These are phyloP conservation scores for Aspergillus terreus DNA, from an alignment of 2,329 filamentous ascomycete species.

Conservation along the genomic window DNA sequence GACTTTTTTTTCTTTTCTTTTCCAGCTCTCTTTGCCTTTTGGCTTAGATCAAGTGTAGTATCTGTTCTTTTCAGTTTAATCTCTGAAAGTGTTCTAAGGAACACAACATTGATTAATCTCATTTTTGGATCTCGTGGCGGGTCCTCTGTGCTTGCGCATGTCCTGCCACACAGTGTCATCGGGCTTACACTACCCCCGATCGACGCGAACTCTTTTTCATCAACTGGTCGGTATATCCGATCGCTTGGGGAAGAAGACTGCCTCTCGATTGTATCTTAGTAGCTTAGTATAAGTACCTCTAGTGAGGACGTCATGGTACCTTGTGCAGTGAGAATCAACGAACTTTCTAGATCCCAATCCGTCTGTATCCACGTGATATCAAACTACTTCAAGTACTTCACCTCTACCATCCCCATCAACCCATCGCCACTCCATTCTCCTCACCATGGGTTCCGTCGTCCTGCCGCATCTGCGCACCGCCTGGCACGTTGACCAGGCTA, in stretches of 20 bases:
- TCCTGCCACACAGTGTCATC: conserved; percentile 64
- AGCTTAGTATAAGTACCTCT: too few relatives aligned
- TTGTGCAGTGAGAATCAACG: background rate
- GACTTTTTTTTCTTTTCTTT: conserved; percentile 42
- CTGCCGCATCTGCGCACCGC: conserved; percentile 86
- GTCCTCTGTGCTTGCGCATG: conserved; percentile 72
- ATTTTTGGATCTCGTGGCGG: conserved; percentile 62
- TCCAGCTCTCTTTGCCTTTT: conserved; percentile 53
- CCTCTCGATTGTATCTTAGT: too few relatives aligned
- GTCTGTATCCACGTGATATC: conserved; percentile 5
- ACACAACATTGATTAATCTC: conserved; percentile 74
- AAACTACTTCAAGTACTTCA: background rate
- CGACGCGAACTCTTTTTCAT: conserved; percentile 66
- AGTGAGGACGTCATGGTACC: too few relatives aligned
- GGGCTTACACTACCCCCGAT: conserved; percentile 72
- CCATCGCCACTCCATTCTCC: background rate
- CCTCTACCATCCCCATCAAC: background rate
- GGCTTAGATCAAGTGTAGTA: conserved; percentile 93
- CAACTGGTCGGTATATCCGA: conserved; percentile 51
- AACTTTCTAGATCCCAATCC: background rate
- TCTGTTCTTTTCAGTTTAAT: conserved; percentile 98
- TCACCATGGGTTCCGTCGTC: conserved; percentile 74
- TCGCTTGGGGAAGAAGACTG: conserved; percentile 55
- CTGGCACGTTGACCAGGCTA: conserved; percentile 98
- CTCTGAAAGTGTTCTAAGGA: conserved; percentile 77